These are phyloP conservation scores for Uromyces viciae-fabae DNA, from an alignment of 1,284 basidiomycete species.

Conservation along the genomic window DNA sequence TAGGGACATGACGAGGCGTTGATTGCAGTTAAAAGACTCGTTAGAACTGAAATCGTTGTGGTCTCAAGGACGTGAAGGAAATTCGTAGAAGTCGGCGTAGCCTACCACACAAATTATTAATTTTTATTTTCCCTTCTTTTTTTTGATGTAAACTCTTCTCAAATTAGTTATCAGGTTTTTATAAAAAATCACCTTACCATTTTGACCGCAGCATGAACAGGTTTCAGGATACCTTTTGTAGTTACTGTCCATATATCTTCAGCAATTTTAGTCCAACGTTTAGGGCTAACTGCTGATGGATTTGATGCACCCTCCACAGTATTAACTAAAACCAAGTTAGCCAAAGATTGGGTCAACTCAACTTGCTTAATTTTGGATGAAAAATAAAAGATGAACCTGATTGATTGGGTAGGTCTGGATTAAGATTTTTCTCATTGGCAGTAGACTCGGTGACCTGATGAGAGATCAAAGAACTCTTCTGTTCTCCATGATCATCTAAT, in stretches of 20 bases:
- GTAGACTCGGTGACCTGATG: background rate
- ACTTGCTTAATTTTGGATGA: background rate
- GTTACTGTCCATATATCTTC: conserved; percentile 34
- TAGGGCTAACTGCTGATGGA: background rate
- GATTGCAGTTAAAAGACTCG: conserved; percentile 15
- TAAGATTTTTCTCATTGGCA: background rate
- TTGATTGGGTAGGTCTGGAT: background rate
- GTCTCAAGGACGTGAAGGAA: conserved; percentile 37
- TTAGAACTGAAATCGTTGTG: conserved; percentile 22
- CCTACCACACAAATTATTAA: background rate
- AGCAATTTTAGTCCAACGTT: conserved; percentile 33
- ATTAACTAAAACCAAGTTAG: background rate
- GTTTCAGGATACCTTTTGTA: conserved; percentile 35
- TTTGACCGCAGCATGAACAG: conserved; percentile 36
- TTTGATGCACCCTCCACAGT: background rate
- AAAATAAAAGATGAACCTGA: conserved; percentile 8
- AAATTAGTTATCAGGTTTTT: too few relatives aligned
- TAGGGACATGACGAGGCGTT: conserved; percentile 20
- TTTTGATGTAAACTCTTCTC: too few relatives aligned
- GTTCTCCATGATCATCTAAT: conserved; percentile 9
- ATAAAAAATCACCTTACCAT: conserved; percentile 8
- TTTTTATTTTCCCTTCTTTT: background rate
- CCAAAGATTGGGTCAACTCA: background rate
- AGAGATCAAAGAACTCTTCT: background rate
- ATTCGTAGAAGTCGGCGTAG: conserved; percentile 41